Percentiles rank a stretch among this genome's conserved stretches.
phyloP scores from a whole-genome alignment of 2,329 filamentous ascomycete species.

The Elsinoe necatrix region DNA sequence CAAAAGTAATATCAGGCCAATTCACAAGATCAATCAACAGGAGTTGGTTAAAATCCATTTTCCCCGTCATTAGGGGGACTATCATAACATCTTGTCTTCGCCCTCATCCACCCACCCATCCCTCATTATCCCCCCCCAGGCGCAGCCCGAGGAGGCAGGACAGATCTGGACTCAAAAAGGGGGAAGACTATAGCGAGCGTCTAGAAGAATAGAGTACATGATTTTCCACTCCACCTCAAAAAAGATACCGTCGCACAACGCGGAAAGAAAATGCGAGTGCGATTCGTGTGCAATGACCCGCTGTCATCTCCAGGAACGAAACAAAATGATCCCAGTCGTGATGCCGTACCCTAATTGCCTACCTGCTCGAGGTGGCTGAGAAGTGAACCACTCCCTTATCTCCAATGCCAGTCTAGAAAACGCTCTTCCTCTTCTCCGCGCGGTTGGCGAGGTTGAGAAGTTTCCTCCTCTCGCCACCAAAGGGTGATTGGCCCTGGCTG shows the following conservation, averaged over 20 bases:
- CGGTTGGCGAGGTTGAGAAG: slow-evolving; percentile 79
- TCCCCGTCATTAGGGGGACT: neutral
- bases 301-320: neutral
- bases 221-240: neutral
- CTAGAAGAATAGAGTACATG: slow-evolving; percentile 11
- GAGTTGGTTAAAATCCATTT: neutral
- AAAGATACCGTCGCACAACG: neutral
- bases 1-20: no score
- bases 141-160: neutral
- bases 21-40: neutral
- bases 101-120: neutral
- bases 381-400: neutral
- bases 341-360: slow-evolving; percentile 1
- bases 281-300: neutral
- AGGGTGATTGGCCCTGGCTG: neutral
- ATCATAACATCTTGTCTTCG: neutral
- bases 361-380: neutral
- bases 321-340: neutral
- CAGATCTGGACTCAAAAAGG: neutral
- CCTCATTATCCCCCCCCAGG: neutral
- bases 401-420: neutral
- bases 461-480: slow-evolving; percentile 52
- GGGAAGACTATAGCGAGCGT: slow-evolving; percentile 4
- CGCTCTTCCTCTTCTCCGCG: slow-evolving; percentile 79
- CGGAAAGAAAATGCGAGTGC: neutral